Evolutionary conservation across 176 grass and related monocot species (phyloP).

Genomic region (Tuctoria greenei): DNA sequence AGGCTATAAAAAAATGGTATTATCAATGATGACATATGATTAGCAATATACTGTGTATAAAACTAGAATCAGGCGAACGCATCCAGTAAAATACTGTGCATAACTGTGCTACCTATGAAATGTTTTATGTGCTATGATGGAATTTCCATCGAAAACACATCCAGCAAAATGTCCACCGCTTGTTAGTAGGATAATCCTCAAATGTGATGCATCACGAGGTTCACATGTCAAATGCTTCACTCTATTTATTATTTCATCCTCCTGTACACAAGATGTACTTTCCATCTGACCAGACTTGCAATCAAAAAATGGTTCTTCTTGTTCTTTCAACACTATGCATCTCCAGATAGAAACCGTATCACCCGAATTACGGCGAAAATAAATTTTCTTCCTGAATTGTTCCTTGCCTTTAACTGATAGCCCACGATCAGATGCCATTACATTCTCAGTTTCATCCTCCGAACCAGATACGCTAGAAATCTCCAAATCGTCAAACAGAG

Average conservation of each 20-base stretch:
- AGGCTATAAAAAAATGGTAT: background rate
- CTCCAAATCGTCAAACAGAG: slow-evolving; percentile 74
- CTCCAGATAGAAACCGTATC: slow-evolving; percentile 66
- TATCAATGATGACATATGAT: background rate
- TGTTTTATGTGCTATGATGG: slow-evolving; percentile 82
- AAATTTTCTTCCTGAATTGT: slow-evolving; percentile 71
- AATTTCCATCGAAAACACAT: slow-evolving; percentile 91
- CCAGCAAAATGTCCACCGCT: slow-evolving; percentile 94
- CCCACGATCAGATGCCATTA: slow-evolving; percentile 30
- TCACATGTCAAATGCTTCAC: slow-evolving; percentile 63
- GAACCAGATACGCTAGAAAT: slow-evolving; percentile 97
- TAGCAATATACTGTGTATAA: background rate
- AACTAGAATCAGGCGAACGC: no score
- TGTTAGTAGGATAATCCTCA: slow-evolving; percentile 77
- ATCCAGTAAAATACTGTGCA: no score
- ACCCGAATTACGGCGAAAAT: slow-evolving; percentile 51
- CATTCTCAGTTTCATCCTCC: slow-evolving; percentile 75
- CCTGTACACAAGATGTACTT: slow-evolving; percentile 44
- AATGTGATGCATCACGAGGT: slow-evolving; percentile 57
- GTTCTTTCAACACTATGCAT: slow-evolving; percentile 75
- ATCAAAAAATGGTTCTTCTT: slow-evolving; percentile 64
- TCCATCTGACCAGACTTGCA: slow-evolving; percentile 48
- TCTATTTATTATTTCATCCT: slow-evolving; percentile 67
- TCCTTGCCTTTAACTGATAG: slow-evolving; percentile 62
- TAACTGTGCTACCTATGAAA: slow-evolving; percentile 73